Conservation (phyloP, 805 yeast species). For the Lipomyces mesembrius region DNA sequence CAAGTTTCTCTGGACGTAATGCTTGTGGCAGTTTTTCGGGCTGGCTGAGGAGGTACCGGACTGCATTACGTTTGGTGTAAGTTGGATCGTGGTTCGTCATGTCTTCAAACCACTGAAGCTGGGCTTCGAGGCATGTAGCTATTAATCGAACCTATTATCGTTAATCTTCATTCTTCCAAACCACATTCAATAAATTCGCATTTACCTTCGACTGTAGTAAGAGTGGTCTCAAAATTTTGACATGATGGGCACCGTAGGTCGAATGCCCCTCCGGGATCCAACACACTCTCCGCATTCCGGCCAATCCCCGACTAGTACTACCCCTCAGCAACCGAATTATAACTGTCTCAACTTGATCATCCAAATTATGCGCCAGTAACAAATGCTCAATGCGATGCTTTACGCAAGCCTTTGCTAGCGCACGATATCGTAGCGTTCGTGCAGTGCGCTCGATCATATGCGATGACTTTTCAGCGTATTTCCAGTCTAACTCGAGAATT, state of each 20-base stretch:
- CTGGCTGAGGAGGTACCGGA: slow-evolving; percentile 47
- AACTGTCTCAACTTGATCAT: slow-evolving; percentile 77
- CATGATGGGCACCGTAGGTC: slow-evolving; percentile 16
- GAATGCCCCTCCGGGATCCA: slow-evolving; percentile 7
- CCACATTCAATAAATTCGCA: not conserved
- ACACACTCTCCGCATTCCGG: slow-evolving; percentile 55
- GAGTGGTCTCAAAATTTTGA: slow-evolving; percentile 58
- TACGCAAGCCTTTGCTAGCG: slow-evolving; percentile 52
- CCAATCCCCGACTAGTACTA: slow-evolving; percentile 48
- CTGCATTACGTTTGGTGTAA: slow-evolving; percentile 62
- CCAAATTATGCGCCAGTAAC: slow-evolving; percentile 67
- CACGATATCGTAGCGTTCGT: slow-evolving; percentile 56
- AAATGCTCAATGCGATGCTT: slow-evolving; percentile 47
- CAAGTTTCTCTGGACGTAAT: slow-evolving; percentile 19
- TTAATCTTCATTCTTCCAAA: not conserved
- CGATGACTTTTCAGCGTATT: not conserved
- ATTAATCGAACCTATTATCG: slow-evolving; percentile 42
- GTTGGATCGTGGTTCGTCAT: slow-evolving; percentile 59
- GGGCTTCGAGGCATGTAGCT: slow-evolving; percentile 51
- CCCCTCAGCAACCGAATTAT: slow-evolving; percentile 56
- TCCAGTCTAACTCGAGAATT: slow-evolving; percentile 7
- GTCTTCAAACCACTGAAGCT: slow-evolving; percentile 72
- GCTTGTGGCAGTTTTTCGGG: slow-evolving; percentile 36
- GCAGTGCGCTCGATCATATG: slow-evolving; percentile 49
- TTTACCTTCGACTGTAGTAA: slow-evolving; percentile 51